Base-by-base conservation (phyloP, 305 asterid species). In the Solanum hybrid region DNA sequence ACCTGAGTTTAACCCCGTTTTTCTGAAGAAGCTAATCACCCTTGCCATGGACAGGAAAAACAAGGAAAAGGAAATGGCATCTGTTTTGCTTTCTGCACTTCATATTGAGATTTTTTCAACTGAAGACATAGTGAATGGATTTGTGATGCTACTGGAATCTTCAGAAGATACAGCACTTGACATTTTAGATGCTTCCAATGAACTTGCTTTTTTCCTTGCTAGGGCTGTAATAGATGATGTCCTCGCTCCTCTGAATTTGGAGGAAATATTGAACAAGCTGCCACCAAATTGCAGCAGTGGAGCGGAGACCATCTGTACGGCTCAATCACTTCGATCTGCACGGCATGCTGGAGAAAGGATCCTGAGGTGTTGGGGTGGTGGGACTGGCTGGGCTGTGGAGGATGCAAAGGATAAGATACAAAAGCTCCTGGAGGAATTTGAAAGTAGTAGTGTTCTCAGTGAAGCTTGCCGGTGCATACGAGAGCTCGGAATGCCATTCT, bases 321-420 rank as follows among this genome's bases (percentile, higher is more conserved):
- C 99, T 10, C 95, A 95, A 51, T 91, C 99, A 8, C 96, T 97
- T 19, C 79, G 94, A 88, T 96, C 94, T n/a, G 99, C 99, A 11
- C 97, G 99, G 31, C 99, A 97, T 75, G 99, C 97, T 34, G 99
- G 99, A 35, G 99, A 97, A 95, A 94, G 99, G 94, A 94, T 97
- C 88, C 95, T 96, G 90, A 92, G 99, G 92, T 97, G 99, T 94
- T 97, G 99, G 99, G 99, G 99, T 6, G 99, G 99, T 2, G 98
- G 99, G 56, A 95, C 98, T 0, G 99, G 99, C 17, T 97, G 99
- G 99, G 98, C 99, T 2, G 99, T 97, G 91, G 99, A 96, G 94
- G 99, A 97, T 37, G 99, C 99, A 0, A 97, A 97, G 95, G 99
- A 97, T 92, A 97, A 96, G 96, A 95, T 97, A 75, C 93, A 92